phyloP scores from a whole-genome alignment of 345 rosid genomes.

The Linum usitatissimum region DNA sequence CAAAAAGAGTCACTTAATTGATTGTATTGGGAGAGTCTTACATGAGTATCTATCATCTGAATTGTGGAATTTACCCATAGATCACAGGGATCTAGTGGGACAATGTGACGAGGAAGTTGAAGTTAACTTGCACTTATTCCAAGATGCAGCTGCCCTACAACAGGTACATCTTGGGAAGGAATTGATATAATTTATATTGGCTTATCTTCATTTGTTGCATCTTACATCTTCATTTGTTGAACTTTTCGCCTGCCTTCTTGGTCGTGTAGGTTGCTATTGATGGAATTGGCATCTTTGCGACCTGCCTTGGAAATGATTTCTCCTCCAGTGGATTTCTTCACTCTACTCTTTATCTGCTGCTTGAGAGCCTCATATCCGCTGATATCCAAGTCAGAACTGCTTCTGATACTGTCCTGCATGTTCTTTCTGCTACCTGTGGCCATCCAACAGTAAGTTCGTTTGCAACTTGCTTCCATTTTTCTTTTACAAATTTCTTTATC shows the following conservation, averaged over 20 bases:
- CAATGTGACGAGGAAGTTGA: conserved; percentile 34
- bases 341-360: conserved; percentile 72
- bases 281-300: conserved; percentile 67
- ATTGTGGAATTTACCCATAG: conserved; percentile 77
- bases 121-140: conserved; percentile 46
- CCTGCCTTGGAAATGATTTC: conserved; percentile 71
- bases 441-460: conserved; percentile 49
- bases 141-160: conserved; percentile 66
- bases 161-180: conserved; percentile 34
- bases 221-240: conserved; percentile 7
- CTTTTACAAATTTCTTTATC: conserved; percentile 6
- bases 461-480: conserved; percentile 8
- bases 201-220: background rate
- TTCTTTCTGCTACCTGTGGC: conserved; percentile 48
- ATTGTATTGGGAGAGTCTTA: conserved; percentile 70
- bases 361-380: conserved; percentile 66
- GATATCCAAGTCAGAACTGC: conserved; percentile 66
- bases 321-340: conserved; percentile 82
- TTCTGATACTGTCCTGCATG: conserved; percentile 65
- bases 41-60: conserved; percentile 81
- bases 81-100: conserved; percentile 25
- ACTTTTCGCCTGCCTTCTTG: conserved; percentile 6
- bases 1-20: conserved; percentile 41
- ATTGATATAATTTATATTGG: background rate
- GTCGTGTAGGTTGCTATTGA: conserved; percentile 56